Base-by-base conservation (phyloP, 805 yeast species). In the Starmerella sirachaensis region DNA sequence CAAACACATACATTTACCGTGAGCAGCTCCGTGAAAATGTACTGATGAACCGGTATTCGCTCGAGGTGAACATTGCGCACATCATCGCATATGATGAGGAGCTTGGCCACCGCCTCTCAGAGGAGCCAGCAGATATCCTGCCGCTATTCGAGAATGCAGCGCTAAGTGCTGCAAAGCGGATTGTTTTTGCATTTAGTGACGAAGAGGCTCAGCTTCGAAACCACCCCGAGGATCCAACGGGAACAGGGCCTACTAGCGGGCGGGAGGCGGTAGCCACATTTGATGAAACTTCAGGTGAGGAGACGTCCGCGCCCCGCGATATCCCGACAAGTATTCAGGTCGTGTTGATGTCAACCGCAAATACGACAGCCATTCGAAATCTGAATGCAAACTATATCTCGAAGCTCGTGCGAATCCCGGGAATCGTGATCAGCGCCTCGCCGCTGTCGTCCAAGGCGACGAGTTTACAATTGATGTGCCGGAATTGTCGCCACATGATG, bases 1-100 rank as follows among this genome's bases (percentile, higher is more conserved):
- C 81, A 53, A 72, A 82, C 41, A 78, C 75, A 56, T 91, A 81
- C 58, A 66, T 85, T 27, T 88, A 88, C 64, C 62, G 67, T 66
- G 95, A 86, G 52, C 94, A 86, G 57, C 66, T 91, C 38, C 68
- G 95, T 49, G 94, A 84, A 52, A 84, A 86, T 58, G 63, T 93
- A 32, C 65, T 88, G 35, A 77, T 83, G 46, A 77, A 77, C 39
- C 74, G 77, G 51, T 86, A 74, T 60, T 70, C 68, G 28, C 60
- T 91, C 35, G 70, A 72, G 3, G 93, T 91, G 9, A 75, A 81
- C 47, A 68, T 82, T 33, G 93, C 79, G 38, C 94, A 91, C 55
- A 63, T 91, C 41, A 79, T 88, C 39, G 77, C 84, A 7, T 91
- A 74, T 63, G 82, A 84, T 53, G 97, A 84, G 54, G 93, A 82